Base-by-base conservation (phyloP, 2,329 filamentous ascomycete genomes). In the Sporothrix brasiliensis region DNA sequence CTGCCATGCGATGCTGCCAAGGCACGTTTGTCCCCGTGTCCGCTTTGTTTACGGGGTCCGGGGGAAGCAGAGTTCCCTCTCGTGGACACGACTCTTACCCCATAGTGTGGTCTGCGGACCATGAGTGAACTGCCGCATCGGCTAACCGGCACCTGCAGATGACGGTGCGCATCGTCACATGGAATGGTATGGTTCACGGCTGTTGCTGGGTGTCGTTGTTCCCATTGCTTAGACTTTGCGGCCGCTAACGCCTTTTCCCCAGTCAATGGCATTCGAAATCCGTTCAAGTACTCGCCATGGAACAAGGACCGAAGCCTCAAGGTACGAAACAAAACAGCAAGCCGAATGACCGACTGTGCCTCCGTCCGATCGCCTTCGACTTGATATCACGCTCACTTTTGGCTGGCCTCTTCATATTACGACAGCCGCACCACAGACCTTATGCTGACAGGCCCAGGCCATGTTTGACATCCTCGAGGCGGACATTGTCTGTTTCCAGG, bases 401-500 rank as follows among this genome's bases (percentile, higher is more conserved):
- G 34, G 34, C 34, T 34, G 34, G 27, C 27, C 44, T 49, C 44
- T 5, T 19, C 44, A 49, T 49, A 16, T 14, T 34, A 34, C 41
- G 11, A 11, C 3, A 53, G 34, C 34, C 7, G 56, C 34, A 41
- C 19, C 10, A 34, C 7, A 41, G 56, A n/a, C 49, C 39, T 24
- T 16, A 16, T 47, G 58, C 58, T 63, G 14, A 63, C 58, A 24
- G n/a, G 14, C 39, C 2, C 58, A 92, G 90, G 86, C 90, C 74
- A 98, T 98, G 95, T 98, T 99, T 80, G 92, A 97, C 75, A 92
- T 91, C 56, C 86, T 99, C 7, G 92, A 95, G 78, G 89, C 94
- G 68, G 95, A 99, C 79, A 95, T 99, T 73, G 89, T 98, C 21
- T 86, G 97, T 71, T 93, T 98, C 83, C 95, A 99, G 79, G 95